Evolutionary conservation across 2,329 filamentous ascomycete genomes (phyloP).

Genomic region (Penicillium sclerotiorum): DNA sequence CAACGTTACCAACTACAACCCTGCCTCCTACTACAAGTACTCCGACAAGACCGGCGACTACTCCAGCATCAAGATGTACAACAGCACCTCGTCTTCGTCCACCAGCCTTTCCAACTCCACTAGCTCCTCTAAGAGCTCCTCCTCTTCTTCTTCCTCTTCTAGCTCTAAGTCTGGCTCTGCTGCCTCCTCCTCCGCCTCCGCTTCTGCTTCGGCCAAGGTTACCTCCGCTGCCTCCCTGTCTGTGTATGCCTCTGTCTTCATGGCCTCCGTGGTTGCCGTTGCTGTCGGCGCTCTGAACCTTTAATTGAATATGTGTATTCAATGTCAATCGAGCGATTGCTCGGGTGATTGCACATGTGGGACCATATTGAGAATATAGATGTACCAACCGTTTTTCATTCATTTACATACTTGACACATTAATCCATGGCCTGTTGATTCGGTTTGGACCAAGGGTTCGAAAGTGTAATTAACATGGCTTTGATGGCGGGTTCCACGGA

Average conservation of each 20-base stretch:
- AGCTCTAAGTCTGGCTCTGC: conserved; percentile 13
- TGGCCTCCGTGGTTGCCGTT: conserved; percentile 2
- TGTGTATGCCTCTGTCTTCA: conserved; percentile 8
- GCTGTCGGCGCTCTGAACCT: conserved; percentile 9
- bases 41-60: conserved; percentile 63
- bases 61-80: conserved; percentile 56
- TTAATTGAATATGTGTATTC: conserved; percentile 2
- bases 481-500: background rate
- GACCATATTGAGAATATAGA: conserved; percentile 2
- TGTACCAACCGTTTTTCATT: conserved; percentile 8
- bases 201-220: conserved; percentile 33
- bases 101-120: background rate
- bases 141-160: background rate
- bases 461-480: background rate
- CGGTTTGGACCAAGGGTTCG: background rate
- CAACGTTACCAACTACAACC: conserved; percentile 59
- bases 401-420: conserved; percentile 8
- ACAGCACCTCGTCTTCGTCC: conserved; percentile 1
- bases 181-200: conserved; percentile 11
- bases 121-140: background rate
- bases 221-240: conserved; percentile 18
- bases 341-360: background rate
- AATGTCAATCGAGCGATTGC: too few relatives aligned
- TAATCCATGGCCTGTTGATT: background rate
- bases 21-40: conserved; percentile 66